A percentile compares a stretch with the other conserved stretches of the same genome.
Evolutionary conservation across 805 yeast genomes (phyloP).

Genomic region (Saccharomycopsis guyanensis): DNA sequence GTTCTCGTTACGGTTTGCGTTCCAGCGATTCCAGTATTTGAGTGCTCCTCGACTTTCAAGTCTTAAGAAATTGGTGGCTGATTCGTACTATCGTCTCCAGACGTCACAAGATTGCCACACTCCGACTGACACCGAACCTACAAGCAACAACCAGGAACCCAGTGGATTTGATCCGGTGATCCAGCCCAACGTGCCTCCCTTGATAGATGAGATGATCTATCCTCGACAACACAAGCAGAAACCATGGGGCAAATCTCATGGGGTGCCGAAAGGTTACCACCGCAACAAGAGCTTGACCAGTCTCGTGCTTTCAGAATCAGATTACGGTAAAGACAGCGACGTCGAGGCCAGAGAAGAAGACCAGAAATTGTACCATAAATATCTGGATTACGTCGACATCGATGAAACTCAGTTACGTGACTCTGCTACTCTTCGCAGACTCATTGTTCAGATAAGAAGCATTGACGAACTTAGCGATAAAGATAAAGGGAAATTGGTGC

Average conservation of each 20-base stretch:
- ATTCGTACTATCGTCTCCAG: conserved; percentile 20
- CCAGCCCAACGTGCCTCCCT: conserved; percentile 40
- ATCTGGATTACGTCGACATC: neutral
- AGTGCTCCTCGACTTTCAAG: conserved; percentile 24
- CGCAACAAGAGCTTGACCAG: conserved; percentile 11
- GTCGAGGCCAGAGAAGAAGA: neutral
- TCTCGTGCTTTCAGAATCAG: conserved; percentile 5
- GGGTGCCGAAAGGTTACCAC: neutral
- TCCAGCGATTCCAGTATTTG: conserved; percentile 38
- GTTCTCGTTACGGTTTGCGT: conserved; percentile 41
- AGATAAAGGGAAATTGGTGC: conserved; percentile 29
- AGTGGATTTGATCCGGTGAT: conserved; percentile 44
- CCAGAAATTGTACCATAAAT: conserved; percentile 3
- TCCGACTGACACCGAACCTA: conserved; percentile 17
- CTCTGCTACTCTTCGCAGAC: conserved; percentile 23
- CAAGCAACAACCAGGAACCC: conserved; percentile 37
- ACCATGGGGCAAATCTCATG: conserved; percentile 7
- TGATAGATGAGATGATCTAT: conserved; percentile 43
- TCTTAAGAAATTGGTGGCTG: conserved; percentile 5
- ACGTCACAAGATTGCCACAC: conserved; percentile 8
- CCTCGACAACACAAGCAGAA: conserved; percentile 30
- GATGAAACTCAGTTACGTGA: conserved; percentile 3
- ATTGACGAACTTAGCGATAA: conserved; percentile 26
- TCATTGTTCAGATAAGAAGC: conserved; percentile 26
- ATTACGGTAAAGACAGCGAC: conserved; percentile 10